Evolutionary conservation across 2,329 filamentous ascomycete species (phyloP).

Genomic region (Aureobasidium sp.): DNA sequence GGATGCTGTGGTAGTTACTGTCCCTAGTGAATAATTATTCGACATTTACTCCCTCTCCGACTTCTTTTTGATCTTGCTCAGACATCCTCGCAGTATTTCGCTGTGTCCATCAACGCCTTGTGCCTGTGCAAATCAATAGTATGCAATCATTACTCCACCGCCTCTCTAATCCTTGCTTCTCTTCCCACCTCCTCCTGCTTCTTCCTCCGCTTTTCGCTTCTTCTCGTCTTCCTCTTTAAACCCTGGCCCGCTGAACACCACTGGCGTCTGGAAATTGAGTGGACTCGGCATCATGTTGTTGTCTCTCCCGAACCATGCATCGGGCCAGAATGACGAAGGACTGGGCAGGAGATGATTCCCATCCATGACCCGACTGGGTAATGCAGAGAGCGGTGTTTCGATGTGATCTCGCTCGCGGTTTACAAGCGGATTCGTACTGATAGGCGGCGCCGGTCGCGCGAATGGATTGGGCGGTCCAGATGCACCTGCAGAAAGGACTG

Average conservation of each 20-base stretch:
- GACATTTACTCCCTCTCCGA: not conserved
- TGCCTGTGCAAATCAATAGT: not conserved
- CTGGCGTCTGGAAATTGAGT: constrained; percentile 82
- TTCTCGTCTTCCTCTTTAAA: constrained; percentile 28
- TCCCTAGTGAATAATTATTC: not conserved
- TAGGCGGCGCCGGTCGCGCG: constrained; percentile 73
- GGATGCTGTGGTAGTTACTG: not conserved
- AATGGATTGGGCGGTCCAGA: constrained; percentile 93
- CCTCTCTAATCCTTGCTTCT: constrained; percentile 19
- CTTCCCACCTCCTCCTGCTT: constrained; percentile 22
- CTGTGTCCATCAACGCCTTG: not conserved
- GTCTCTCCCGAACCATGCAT: constrained; percentile 48
- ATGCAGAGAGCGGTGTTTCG: constrained; percentile 85
- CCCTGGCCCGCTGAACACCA: constrained; percentile 30
- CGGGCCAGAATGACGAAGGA: constrained; percentile 85
- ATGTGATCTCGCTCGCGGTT: constrained; percentile 40
- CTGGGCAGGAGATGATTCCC: constrained; percentile 75
- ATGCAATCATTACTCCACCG: not conserved
- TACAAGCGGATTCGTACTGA: constrained; percentile 42
- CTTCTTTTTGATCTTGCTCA: constrained; percentile 2
- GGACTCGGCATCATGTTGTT: constrained; percentile 90
- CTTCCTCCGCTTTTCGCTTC: constrained; percentile 24
- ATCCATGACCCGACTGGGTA: constrained; percentile 85
- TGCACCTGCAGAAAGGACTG: constrained; percentile 82
- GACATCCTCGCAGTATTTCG: not conserved